Evolutionary conservation across 176 grass and related monocot genomes (phyloP).

Genomic region (bread wheat (Triticum aestivum)): DNA sequence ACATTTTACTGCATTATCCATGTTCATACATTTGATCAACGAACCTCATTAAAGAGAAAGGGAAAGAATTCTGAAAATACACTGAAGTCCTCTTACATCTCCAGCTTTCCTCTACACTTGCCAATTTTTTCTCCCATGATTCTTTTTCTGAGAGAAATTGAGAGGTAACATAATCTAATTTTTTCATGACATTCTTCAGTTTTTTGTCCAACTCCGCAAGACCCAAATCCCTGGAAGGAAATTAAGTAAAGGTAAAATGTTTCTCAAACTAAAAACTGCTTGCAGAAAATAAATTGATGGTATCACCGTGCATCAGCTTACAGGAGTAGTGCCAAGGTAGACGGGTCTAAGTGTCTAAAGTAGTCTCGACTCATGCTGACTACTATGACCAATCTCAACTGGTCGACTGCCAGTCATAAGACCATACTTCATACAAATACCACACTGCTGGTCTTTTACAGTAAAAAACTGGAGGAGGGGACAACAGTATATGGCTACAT

Average conservation of each 20-base stretch:
- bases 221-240: conserved; percentile 68
- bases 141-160: conserved; percentile 77
- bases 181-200: conserved; percentile 60
- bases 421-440: conserved; percentile 5
- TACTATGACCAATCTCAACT: background rate
- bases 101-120: conserved; percentile 86
- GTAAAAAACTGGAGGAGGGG: background rate
- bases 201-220: conserved; percentile 69
- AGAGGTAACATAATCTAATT: conserved; percentile 72
- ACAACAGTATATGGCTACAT: background rate
- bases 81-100: conserved; percentile 60
- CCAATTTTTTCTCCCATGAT: conserved; percentile 75
- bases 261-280: background rate
- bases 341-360: background rate
- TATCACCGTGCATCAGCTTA: background rate
- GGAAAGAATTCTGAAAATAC: conserved; percentile 11
- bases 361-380: background rate
- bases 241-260: conserved; percentile 12
- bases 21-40: conserved; percentile 12
- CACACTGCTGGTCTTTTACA: background rate
- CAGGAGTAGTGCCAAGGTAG: background rate
- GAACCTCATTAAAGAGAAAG: conserved; percentile 3
- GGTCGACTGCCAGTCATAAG: background rate
- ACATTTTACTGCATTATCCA: conserved; percentile 73
- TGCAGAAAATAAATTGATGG: conserved; percentile 11